A percentile compares a stretch with the other conserved stretches of the same genome.
Evolutionary conservation across 2,329 filamentous ascomycete species (phyloP).

Genomic region (Delphinella strobiligena): DNA sequence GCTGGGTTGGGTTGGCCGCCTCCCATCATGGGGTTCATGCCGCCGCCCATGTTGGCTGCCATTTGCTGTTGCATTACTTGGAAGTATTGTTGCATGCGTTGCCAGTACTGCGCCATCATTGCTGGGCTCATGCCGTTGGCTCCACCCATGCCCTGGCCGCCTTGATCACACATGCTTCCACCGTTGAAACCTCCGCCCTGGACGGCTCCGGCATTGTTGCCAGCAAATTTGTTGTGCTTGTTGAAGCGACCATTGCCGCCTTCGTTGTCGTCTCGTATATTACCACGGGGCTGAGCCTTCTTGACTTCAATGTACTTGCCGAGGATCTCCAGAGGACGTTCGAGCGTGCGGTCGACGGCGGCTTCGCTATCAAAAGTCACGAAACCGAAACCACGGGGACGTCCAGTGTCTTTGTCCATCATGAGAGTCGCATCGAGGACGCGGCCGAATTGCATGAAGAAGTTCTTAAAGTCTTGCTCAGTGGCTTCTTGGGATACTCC

Average conservation of each 20-base stretch:
- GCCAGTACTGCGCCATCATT: constrained; percentile 97
- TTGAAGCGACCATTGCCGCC: constrained; percentile 31
- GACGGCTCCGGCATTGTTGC: constrained; percentile 15
- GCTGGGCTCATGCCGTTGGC: constrained; percentile 75
- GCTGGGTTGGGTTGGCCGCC: constrained; percentile 34
- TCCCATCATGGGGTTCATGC: constrained; percentile 47
- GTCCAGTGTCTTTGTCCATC: constrained; percentile 99
- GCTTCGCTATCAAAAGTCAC: constrained; percentile 96
- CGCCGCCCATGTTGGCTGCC: constrained; percentile 28
- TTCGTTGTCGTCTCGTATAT: constrained; percentile 78
- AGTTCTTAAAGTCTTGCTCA: constrained; percentile 89
- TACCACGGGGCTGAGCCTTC: constrained; percentile 89
- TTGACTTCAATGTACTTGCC: constrained; percentile 97
- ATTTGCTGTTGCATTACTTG: constrained; percentile 80
- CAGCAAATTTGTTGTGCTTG: constrained; percentile 25
- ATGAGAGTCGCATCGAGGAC: constrained; percentile 96
- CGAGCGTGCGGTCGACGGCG: constrained; percentile 83
- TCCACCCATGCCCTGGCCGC: constrained; percentile 17
- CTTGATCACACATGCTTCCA: constrained; percentile 13
- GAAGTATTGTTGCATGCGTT: constrained; percentile 97
- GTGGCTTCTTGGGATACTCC: constrained; percentile 96
- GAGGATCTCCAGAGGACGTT: constrained; percentile 76
- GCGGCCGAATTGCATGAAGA: constrained; percentile 91
- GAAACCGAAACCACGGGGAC: constrained; percentile 91
- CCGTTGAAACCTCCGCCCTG: constrained; percentile 22